Conservation (phyloP, 495 filamentous ascomycete species). For the Evansstolkia leycettana region DNA sequence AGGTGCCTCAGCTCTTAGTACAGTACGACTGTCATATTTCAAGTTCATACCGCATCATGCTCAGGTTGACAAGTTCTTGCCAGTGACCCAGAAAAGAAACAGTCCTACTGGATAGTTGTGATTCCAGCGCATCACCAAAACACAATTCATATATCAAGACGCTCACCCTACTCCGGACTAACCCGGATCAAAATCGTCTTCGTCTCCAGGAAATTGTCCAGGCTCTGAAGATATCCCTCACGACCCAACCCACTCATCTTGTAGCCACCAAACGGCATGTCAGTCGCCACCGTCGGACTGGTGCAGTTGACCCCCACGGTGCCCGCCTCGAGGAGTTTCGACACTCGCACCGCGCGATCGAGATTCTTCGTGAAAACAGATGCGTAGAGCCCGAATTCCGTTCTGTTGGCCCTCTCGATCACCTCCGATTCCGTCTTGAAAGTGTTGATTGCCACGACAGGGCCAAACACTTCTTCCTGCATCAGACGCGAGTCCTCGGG, state of each 20-base stretch:
- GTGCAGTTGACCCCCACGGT: conserved; percentile 43
- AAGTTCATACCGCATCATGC: no score
- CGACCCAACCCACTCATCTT: conserved; percentile 87
- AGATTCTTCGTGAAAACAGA: conserved; percentile 40
- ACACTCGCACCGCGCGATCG: conserved; percentile 35
- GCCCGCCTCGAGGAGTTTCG: conserved; percentile 35
- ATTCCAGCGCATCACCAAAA: no score
- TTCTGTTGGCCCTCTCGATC: conserved; percentile 27
- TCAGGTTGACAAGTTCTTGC: no score
- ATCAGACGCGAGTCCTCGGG: conserved; percentile 22
- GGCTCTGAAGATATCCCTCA: conserved; percentile 36
- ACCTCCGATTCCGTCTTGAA: conserved; percentile 31
- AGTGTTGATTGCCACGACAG: conserved; percentile 28
- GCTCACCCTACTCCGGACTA: neutral
- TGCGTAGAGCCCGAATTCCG: conserved; percentile 28
- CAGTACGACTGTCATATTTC: no score
- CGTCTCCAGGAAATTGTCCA: conserved; percentile 37
- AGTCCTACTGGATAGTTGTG: no score
- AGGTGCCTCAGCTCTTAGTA: no score
- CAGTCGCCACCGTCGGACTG: conserved; percentile 39
- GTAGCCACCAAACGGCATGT: conserved; percentile 75
- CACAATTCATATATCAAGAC: neutral
- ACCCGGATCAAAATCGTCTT: conserved; percentile 30
- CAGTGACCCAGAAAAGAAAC: no score
- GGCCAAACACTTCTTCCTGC: conserved; percentile 37